Evolutionary conservation across 345 rosid genomes (phyloP).

Genomic region (Hypericum perforatum): DNA sequence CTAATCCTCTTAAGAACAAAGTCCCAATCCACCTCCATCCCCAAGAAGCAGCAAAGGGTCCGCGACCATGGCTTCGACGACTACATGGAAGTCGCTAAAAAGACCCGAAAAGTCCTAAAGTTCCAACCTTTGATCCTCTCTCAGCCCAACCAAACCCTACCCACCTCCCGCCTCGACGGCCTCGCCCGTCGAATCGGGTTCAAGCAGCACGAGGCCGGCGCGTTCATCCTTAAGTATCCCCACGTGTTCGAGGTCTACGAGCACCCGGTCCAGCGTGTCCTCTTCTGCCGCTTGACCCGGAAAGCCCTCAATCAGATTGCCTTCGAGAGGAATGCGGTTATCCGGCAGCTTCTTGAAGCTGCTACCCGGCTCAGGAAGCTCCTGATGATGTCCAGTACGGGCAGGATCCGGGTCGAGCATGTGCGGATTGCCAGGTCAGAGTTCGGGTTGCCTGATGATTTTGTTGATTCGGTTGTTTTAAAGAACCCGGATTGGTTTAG

Average conservation of each 20-base stretch:
- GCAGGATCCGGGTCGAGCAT: conserved; percentile 72
- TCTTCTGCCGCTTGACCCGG: conserved; percentile 63
- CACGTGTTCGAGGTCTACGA: conserved; percentile 76
- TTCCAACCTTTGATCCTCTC: conserved; percentile 65
- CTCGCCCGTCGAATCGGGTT: conserved; percentile 62
- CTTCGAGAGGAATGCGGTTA: conserved; percentile 47
- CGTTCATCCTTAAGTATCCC: conserved; percentile 75
- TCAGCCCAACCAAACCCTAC: conserved; percentile 50
- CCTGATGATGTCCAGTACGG: conserved; percentile 67
- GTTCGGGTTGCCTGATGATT: conserved; percentile 91
- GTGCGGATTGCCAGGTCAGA: conserved; percentile 64
- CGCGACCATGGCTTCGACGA: conserved; percentile 93
- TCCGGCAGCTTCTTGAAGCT: conserved; percentile 52
- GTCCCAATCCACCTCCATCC: conserved; percentile 78
- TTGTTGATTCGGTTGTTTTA: conserved; percentile 67
- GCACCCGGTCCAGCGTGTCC: conserved; percentile 82
- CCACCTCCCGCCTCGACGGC: conserved; percentile 54
- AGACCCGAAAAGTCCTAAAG: conserved; percentile 66
- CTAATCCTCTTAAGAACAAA: conserved; percentile 18
- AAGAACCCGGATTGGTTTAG: conserved; percentile 58
- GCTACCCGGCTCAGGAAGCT: conserved; percentile 66
- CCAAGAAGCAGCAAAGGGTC: conserved; percentile 59
- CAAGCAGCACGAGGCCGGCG: conserved; percentile 65
- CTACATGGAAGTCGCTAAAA: conserved; percentile 94
- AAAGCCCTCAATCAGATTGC: conserved; percentile 60